These are phyloP conservation scores for Phaffomyces antillensis DNA, from an alignment of 805 yeast species.

Conservation along the genomic window DNA sequence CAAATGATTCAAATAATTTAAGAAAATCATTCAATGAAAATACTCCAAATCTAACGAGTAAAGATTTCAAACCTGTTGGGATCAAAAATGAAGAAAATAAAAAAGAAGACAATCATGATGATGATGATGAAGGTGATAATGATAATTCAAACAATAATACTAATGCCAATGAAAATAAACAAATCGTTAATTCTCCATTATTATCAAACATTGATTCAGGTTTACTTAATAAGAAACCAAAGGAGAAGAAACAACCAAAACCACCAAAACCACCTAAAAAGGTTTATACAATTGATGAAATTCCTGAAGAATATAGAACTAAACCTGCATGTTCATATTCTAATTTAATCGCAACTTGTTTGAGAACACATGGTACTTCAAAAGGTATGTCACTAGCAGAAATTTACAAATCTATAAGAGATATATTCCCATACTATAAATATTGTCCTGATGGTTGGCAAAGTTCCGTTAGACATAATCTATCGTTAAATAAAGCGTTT, in stretches of 20 bases:
- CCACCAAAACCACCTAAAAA: slow-evolving; percentile 50
- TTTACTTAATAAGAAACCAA: slow-evolving; percentile 27
- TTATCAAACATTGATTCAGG: neutral
- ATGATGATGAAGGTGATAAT: neutral
- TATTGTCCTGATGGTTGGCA: slow-evolving; percentile 99
- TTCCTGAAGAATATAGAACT: slow-evolving; percentile 78
- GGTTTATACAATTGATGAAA: slow-evolving; percentile 71
- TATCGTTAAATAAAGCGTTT: slow-evolving; percentile 81
- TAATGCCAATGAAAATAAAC: too few relatives aligned
- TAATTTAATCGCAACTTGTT: slow-evolving; percentile 69
- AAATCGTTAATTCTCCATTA: too few relatives aligned
- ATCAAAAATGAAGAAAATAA: slow-evolving; percentile 8
- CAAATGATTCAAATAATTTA: slow-evolving; percentile 3
- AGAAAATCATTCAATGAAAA: slow-evolving; percentile 7
- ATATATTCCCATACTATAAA: slow-evolving; percentile 81
- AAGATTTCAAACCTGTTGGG: slow-evolving; percentile 20
- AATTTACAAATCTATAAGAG: slow-evolving; percentile 80
- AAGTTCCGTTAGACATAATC: slow-evolving; percentile 83
- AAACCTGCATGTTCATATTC: slow-evolving; percentile 84
- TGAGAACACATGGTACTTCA: slow-evolving; percentile 57
- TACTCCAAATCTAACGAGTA: slow-evolving; percentile 14
- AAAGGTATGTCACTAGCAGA: slow-evolving; percentile 79
- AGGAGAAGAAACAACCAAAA: slow-evolving; percentile 43
- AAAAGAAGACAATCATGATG: slow-evolving; percentile 2
- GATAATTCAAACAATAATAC: too few relatives aligned